Evolutionary conservation across 148 eudicot species (phyloP).

Genomic region (Rhododendron kiyosumense): DNA sequence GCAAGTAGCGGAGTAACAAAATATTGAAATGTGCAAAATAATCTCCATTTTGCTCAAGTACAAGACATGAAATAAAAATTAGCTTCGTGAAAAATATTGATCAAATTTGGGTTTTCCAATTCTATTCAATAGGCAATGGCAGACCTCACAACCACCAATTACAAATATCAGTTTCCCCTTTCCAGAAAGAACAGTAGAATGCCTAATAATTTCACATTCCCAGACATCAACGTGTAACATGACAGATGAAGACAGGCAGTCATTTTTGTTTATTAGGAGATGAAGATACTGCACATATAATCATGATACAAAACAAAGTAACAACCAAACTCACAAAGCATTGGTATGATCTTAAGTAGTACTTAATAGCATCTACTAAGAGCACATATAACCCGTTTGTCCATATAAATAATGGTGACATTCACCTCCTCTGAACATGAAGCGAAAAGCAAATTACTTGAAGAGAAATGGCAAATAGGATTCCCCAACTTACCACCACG

Average conservation of each 20-base stretch:
- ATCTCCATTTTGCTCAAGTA: not conserved
- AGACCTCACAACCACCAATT: not conserved
- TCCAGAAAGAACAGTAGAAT: not conserved
- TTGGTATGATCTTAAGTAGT: not conserved
- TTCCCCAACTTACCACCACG: constrained; percentile 66
- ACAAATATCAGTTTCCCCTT: not conserved
- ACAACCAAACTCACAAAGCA: not conserved
- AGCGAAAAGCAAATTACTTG: not conserved
- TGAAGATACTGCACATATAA: not conserved
- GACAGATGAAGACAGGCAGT: not conserved
- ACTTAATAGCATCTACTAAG: not conserved
- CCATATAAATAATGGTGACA: not conserved
- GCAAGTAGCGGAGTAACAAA: not conserved
- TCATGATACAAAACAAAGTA: not conserved
- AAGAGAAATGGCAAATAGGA: not conserved
- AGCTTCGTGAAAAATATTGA: not conserved
- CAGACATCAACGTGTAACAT: too few relatives aligned
- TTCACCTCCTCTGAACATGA: not conserved
- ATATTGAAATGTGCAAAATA: not conserved
- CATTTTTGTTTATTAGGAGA: not conserved
- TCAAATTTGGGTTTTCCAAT: not conserved
- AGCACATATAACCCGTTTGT: not conserved
- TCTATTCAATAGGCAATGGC: not conserved
- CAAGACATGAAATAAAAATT: not conserved
- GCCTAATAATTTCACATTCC: not conserved